Evolutionary conservation across 106 monocot species (phyloP).

Genomic region (Iris macrosiphon): DNA sequence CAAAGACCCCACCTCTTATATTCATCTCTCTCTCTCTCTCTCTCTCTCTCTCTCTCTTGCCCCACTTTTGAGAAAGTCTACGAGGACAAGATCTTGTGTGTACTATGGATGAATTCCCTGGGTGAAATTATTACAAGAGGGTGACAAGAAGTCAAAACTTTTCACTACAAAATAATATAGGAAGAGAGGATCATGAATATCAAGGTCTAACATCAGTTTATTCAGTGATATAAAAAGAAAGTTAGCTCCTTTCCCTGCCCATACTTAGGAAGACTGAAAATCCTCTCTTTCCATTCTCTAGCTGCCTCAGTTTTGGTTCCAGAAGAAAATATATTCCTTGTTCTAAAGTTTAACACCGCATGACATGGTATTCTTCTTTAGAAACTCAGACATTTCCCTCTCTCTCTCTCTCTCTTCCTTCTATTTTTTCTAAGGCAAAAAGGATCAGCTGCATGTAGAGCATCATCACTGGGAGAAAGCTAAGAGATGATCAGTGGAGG

Average conservation of each 20-base stretch:
- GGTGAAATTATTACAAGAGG: constrained; percentile 9
- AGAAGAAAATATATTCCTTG: not conserved
- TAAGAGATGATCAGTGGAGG: not conserved
- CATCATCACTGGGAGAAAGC: not conserved
- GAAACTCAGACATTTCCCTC: not conserved
- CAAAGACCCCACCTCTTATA: constrained; percentile 5
- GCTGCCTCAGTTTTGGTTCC: not conserved
- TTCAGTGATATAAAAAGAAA: constrained; percentile 1
- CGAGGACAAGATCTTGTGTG: constrained; percentile 39
- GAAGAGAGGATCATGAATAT: constrained; percentile 16
- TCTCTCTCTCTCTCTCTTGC: not conserved
- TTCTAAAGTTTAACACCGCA: not conserved
- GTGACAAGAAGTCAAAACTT: constrained; percentile 3
- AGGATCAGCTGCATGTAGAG: not conserved
- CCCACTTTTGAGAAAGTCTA: constrained; percentile 11
- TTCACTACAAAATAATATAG: not conserved
- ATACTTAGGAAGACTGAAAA: not conserved
- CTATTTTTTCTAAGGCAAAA: not conserved
- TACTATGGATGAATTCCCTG: constrained; percentile 18
- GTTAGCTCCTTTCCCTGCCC: not conserved
- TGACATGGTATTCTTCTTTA: constrained; percentile 4
- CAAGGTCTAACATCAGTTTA: not conserved
- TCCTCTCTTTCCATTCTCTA: not conserved
- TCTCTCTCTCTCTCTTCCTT: not conserved
- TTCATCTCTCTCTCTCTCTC: not conserved